phyloP scores from a whole-genome alignment of 2,329 filamentous ascomycete species.

The Teratosphaeria zuluensis region DNA sequence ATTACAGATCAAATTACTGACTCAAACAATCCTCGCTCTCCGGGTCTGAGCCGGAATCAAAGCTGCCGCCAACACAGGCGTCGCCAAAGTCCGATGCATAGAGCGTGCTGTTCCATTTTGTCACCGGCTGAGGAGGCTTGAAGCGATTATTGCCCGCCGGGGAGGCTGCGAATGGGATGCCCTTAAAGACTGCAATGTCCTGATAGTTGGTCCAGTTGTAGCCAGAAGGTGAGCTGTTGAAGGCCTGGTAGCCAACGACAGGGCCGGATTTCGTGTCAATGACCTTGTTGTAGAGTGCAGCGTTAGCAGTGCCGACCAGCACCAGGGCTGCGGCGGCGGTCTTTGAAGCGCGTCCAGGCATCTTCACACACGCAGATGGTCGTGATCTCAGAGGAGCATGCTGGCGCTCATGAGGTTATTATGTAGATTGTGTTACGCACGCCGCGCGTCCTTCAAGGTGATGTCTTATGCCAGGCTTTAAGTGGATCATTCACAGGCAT shows the following conservation, averaged over 20 bases:
- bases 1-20: not conserved
- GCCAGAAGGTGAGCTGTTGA: not conserved
- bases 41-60: not conserved
- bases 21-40: not conserved
- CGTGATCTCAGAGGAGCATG: not conserved
- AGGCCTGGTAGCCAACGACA: not conserved
- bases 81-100: not conserved
- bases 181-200: not conserved
- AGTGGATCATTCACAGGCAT: not conserved
- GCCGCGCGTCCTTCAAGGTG: not conserved
- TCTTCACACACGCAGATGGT: not conserved
- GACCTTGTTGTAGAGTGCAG: not conserved
- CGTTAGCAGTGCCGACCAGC: not conserved
- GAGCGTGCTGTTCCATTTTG: not conserved
- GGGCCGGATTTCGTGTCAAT: not conserved
- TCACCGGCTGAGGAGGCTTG: not conserved
- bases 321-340: not conserved
- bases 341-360: not conserved
- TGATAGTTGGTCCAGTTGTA: not conserved
- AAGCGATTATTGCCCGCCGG: not conserved
- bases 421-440: not conserved
- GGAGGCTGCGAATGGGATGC: not conserved
- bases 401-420: not conserved
- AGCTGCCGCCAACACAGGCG: not conserved
- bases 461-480: not conserved